Base-by-base conservation (phyloP, 75 land plant species). In the Chamaecyparis obtusa region DNA sequence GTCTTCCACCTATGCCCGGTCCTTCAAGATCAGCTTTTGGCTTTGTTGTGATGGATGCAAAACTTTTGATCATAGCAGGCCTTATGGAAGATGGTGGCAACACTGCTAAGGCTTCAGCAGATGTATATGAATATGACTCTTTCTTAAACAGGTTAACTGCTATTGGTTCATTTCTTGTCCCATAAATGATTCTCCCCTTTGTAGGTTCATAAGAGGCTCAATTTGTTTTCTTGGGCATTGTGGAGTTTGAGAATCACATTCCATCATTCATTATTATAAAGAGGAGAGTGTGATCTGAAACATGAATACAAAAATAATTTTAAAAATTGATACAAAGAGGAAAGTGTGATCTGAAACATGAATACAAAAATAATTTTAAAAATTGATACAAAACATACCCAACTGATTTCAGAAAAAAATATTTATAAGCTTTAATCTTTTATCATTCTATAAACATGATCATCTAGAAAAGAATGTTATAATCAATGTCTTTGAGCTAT, bases 1-100 rank as follows among this genome's bases (percentile, higher is more conserved):
- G 19, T 69, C 86, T 85, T 85, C 86, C 76, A 33, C 86, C 80
- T 27, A 85, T 85, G 86, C 86, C 86, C 8, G 86, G 86, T 55
- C 86, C 79, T 36, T 41, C 76, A 16, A 85, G 72, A 74, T 11
- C 76, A 30, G 43, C 77, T 19, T 85, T 85, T 24, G 86, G 78
- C 9, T 55, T 32, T 57, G 86, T 85, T 51, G 76, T 64, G 30
- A 39, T 85, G 10, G 43, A 67, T 37, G 30, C 41, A 37, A 85
- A 85, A 56, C 37, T 85, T 69, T 9, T 85, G 79, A 39, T 85
- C 32, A 17, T 85, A 6, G 86, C 69, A 57, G 86, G 86, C 14
- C 19, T 39, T 6, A 19, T 57, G 69, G 44, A 57, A 85, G 76
- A 67, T 21, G 80, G 17, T 49, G 36, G 16, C 17, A 81, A 79